phyloP scores from a whole-genome alignment of 768 basidiomycete genomes.

The Kwoniella newhampshirensis region DNA sequence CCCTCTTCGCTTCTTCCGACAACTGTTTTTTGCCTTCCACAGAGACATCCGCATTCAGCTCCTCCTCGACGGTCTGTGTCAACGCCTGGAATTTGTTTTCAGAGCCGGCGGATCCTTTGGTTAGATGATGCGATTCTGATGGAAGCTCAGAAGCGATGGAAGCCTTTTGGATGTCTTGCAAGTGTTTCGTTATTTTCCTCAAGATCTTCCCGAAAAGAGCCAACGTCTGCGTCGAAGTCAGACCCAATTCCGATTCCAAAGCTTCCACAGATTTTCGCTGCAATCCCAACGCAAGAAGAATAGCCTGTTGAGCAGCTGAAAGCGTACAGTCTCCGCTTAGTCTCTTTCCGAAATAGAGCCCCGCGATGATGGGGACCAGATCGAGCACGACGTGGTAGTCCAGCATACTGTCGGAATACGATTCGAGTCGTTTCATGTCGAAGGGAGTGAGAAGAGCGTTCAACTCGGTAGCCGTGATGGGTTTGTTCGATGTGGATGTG shows the following conservation, averaged over 20 bases:
- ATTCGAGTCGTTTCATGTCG: constrained; percentile 91
- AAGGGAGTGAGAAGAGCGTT: constrained; percentile 76
- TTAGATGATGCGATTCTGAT: constrained; percentile 42
- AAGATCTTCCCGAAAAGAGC: constrained; percentile 89
- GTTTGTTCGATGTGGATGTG: constrained; percentile 13
- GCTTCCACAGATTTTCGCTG: constrained; percentile 88
- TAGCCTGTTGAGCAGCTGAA: constrained; percentile 86
- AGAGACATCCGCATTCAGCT: constrained; percentile 28
- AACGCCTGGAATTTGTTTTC: constrained; percentile 24
- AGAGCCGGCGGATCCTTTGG: constrained; percentile 20
- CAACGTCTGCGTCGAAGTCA: constrained; percentile 81
- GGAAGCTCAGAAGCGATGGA: constrained; percentile 65
- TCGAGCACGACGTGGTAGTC: constrained; percentile 97
- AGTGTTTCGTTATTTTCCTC: constrained; percentile 72
- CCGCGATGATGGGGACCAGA: constrained; percentile 74
- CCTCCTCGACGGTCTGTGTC: constrained; percentile 24
- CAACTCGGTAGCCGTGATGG: constrained; percentile 59
- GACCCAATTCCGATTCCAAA: constrained; percentile 78
- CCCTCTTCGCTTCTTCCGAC: constrained; percentile 60
- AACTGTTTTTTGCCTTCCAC: constrained; percentile 58
- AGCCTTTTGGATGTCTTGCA: constrained; percentile 75
- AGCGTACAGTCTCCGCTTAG: constrained; percentile 65
- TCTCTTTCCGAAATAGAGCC: constrained; percentile 75
- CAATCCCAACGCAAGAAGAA: constrained; percentile 81
- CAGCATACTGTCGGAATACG: constrained; percentile 85